Evolutionary conservation across 768 basidiomycete genomes (phyloP), one percentile per base, ranked within the genome.

Genomic region (Tulasnella sp.): DNA sequence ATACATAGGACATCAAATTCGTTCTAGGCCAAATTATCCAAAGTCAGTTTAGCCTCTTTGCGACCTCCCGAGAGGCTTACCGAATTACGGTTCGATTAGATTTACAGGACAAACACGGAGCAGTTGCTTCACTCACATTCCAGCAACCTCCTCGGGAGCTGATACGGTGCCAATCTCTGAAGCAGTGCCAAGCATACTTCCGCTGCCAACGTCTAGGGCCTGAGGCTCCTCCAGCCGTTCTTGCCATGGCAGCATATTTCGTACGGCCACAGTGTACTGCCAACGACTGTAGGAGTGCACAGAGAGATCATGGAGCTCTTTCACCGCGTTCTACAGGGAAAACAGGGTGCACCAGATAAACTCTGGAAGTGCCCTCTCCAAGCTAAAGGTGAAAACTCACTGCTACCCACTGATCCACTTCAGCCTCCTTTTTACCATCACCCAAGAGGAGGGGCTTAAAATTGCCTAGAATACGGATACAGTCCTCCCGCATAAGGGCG

Each of bases 361-460:
- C 42, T 11, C 6, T 22, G 0, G 34, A n/a, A 25, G 15, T 29
- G 19, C 25, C 40, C n/a, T n/a, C 25, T 54, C 42, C 9, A 54
- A 12, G 25, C 19, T 5, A 4, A 31, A 31, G 9, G 34, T 5
- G 31, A 3, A 12, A 72, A 52, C 71, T 8, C 22, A 74, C 73
- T 29, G 25, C 42, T 17, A 58, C 8, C 45, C 45, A 52, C 17
- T 58, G 73, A 34, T 74, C 73, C 14, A 58, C 34, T 1, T 64
- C 38, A 2, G 45, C 73, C 54, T 42, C 37, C 17, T 58, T 39
- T 12, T 64, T 29, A 1, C 73, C 73, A n/a, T 31, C 52, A 17
- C 39, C 19, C 17, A 74, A n/a, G 15, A 74, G 52, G 12, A 67
- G 3, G 4, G 73, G 73, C 29, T 74, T 74, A 54, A 64, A 74